Conservation (phyloP, 2,329 filamentous ascomycete genomes). For the Hypomyces rosellus region DNA sequence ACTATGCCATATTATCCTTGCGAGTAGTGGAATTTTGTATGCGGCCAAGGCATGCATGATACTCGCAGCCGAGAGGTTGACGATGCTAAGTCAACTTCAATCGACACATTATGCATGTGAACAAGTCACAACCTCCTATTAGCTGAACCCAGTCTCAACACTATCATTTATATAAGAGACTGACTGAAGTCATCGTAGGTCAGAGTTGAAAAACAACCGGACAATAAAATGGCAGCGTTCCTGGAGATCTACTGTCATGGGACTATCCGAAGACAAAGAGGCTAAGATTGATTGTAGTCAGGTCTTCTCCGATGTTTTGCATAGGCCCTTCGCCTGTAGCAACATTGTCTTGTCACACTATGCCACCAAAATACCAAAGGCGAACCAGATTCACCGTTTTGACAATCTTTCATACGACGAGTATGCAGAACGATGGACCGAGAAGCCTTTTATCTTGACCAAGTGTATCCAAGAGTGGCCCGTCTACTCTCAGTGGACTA, state of each 20-base stretch:
- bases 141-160: too few species aligned
- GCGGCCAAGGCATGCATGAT: too few species aligned
- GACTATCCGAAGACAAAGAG: slow-evolving; percentile 43
- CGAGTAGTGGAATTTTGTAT: neutral
- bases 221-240: slow-evolving; percentile 63
- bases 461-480: slow-evolving; percentile 77
- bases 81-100: too few species aligned
- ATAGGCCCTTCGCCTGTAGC: slow-evolving; percentile 85
- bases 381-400: slow-evolving; percentile 68
- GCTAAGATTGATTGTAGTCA: slow-evolving; percentile 63
- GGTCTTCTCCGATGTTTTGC: slow-evolving; percentile 84
- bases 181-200: neutral
- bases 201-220: slow-evolving; percentile 20
- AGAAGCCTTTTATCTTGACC: slow-evolving; percentile 81
- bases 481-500: slow-evolving; percentile 66
- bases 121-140: too few species aligned
- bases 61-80: too few species aligned
- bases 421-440: slow-evolving; percentile 70
- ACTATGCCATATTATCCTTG: neutral
- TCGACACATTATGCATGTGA: too few species aligned
- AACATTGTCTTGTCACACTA: slow-evolving; percentile 64
- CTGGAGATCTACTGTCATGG: slow-evolving; percentile 75
- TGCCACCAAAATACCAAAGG: slow-evolving; percentile 60
- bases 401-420: slow-evolving; percentile 62
- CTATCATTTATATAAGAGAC: too few species aligned